Evolutionary conservation across 164 flowering plant species (phyloP).

Genomic region (Berberis thunbergii): DNA sequence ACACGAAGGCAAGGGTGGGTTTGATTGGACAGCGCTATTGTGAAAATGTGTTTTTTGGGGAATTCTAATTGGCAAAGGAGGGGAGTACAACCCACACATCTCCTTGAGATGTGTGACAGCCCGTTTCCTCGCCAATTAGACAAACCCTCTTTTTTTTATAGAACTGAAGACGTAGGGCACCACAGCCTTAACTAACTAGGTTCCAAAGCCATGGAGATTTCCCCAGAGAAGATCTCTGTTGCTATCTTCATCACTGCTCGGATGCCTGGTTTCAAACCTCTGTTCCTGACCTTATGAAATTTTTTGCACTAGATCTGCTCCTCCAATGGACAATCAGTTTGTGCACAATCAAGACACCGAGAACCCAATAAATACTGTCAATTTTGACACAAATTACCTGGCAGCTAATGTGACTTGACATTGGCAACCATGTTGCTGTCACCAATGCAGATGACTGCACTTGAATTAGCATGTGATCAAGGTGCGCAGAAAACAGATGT

Average conservation of each 20-base stretch:
- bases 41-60: not conserved
- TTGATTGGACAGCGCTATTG: conserved; percentile 21
- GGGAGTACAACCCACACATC: no score
- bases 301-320: not conserved
- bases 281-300: not conserved
- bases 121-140: no score
- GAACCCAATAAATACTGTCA: not conserved
- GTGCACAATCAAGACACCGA: not conserved
- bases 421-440: conserved; percentile 19
- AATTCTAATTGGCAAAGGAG: no score
- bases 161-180: no score
- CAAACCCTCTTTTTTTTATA: no score
- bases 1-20: conserved; percentile 15
- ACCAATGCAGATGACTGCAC: conserved; percentile 6
- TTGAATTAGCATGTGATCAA: conserved; percentile 5
- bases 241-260: not conserved
- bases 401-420: conserved; percentile 10
- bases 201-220: not conserved
- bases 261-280: not conserved
- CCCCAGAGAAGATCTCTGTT: not conserved
- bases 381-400: not conserved
- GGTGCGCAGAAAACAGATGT: not conserved
- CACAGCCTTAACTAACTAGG: no score
- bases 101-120: no score
- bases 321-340: not conserved